Evolutionary conservation across 768 basidiomycete genomes (phyloP).

Genomic region (Rhizopogon sp.): DNA sequence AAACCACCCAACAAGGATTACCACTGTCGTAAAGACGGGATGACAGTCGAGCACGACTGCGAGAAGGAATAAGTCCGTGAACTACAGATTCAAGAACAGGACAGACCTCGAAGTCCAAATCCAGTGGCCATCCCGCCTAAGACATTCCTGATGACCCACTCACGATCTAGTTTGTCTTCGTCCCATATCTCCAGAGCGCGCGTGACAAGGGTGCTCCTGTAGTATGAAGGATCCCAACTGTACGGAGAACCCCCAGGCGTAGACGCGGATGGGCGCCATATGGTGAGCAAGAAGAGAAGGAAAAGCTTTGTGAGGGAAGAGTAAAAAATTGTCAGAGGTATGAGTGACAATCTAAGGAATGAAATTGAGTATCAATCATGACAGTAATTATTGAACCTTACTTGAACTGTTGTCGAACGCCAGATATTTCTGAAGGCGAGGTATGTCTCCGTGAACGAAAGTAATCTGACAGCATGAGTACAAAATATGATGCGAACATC

Average conservation of each 20-base stretch:
- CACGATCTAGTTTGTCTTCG: constrained; percentile 71
- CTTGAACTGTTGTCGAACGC: constrained; percentile 62
- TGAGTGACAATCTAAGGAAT: constrained; percentile 53
- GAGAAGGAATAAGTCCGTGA: not conserved
- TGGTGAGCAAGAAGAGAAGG: constrained; percentile 73
- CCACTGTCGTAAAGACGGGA: constrained; percentile 67
- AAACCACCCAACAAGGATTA: constrained; percentile 71
- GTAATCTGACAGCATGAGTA: constrained; percentile 40
- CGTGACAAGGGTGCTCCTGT: constrained; percentile 31
- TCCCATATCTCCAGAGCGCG: constrained; percentile 54
- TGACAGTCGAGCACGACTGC: constrained; percentile 75
- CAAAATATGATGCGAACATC: constrained; percentile 47
- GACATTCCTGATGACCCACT: constrained; percentile 81
- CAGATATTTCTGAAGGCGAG: constrained; percentile 30
- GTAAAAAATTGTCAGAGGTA: constrained; percentile 77
- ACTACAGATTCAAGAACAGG: too few relatives aligned
- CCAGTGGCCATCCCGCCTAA: constrained; percentile 85
- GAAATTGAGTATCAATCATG: not conserved
- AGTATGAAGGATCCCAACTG: constrained; percentile 18
- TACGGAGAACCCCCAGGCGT: constrained; percentile 14
- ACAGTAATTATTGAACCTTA: constrained; percentile 18
- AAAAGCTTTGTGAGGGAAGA: constrained; percentile 83
- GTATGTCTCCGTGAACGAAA: constrained; percentile 22
- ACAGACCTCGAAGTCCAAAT: constrained; percentile 74
- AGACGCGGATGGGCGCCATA: constrained; percentile 57